Evolutionary conservation across 1,284 basidiomycete genomes (phyloP).

Genomic region (Trametes versicolor): DNA sequence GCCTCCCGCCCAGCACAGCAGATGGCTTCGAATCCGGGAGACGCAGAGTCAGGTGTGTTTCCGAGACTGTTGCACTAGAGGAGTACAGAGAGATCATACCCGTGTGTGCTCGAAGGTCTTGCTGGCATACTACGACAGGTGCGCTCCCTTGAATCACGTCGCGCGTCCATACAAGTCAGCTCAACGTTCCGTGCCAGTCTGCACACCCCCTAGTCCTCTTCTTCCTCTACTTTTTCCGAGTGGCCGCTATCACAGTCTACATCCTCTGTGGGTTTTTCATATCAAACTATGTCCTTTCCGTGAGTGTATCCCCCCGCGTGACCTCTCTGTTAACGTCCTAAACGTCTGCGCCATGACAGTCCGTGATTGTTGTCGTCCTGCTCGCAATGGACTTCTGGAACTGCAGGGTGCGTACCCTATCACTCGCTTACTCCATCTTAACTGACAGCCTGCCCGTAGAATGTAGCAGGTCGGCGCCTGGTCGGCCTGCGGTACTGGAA

Average conservation of each 20-base stretch:
- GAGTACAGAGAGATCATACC: slow-evolving; percentile 2
- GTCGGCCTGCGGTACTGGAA: slow-evolving; percentile 97
- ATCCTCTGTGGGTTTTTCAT: slow-evolving; percentile 89
- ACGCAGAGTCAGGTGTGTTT: slow-evolving; percentile 75
- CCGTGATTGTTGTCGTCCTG: slow-evolving; percentile 89
- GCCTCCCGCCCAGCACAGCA: slow-evolving; percentile 49
- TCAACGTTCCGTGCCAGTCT: slow-evolving; percentile 56
- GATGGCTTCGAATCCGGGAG: slow-evolving; percentile 63
- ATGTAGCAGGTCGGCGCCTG: slow-evolving; percentile 90
- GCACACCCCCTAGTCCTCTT: slow-evolving; percentile 87
- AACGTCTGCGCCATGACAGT: slow-evolving; percentile 55
- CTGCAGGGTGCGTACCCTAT: slow-evolving; percentile 69
- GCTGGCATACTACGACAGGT: slow-evolving; percentile 82
- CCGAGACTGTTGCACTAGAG: background rate
- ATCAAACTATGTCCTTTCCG: slow-evolving; percentile 89
- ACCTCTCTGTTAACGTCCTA: slow-evolving; percentile 8
- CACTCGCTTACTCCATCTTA: slow-evolving; percentile 4
- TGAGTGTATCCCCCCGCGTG: slow-evolving; percentile 50
- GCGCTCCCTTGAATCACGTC: background rate
- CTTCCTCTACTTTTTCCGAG: slow-evolving; percentile 88
- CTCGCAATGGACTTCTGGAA: slow-evolving; percentile 98
- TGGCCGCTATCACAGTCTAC: slow-evolving; percentile 87
- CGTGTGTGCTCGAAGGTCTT: slow-evolving; percentile 58
- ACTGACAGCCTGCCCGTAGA: slow-evolving; percentile 57
- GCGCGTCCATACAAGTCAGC: background rate